Evolutionary conservation across 805 yeast genomes (phyloP), one percentile per base, ranked within the genome.

Genomic region (Ogataea pini): DNA sequence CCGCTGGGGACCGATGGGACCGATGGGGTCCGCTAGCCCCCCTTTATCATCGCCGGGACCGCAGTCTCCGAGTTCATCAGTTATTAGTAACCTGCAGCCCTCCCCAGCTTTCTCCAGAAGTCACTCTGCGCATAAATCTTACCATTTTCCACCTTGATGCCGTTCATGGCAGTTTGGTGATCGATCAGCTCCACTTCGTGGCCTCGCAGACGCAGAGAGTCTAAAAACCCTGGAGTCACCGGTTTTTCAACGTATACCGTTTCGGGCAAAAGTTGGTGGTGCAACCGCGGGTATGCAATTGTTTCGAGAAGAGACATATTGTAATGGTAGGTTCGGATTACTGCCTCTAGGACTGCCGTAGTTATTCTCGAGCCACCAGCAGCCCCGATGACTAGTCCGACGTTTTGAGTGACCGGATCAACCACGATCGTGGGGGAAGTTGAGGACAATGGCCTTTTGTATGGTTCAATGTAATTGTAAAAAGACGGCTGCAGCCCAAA

Each of bases 331-430:
- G 72, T 69, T 45, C 97, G 70, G 1, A 87, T 75, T 14, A 92
- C 76, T 0, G 92, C 90, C 63, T 90, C 94, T 47, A 92, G 77
- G 3, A 92, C 81, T 1, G 95, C 80, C 0, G 96, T 88, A 12
- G 86, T 75, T 43, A 92, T 92, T 47, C 94, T 72, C 6, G 94
- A 85, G 0, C 98, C 98, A 8, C 99, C 99, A 1, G 97, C 95
- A 0, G 96, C 94, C 0, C 97, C 98, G 49, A 92, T 76, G 4
- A 86, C 79, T 20, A 87, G 62, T 55, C 85, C 90, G 0, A 86
- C 81, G 7, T 61, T 57, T 4, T 78, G 77, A 1, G 61, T 61
- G 8, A 67, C 59, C 6, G 65, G 58, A 44, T 71, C 61, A 16
- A 79, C 70, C 1, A 88, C 69, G 25, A 92, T 81, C 0, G 89